Evolutionary conservation across 768 basidiomycete genomes (phyloP).

Genomic region (Harrya chromipes): DNA sequence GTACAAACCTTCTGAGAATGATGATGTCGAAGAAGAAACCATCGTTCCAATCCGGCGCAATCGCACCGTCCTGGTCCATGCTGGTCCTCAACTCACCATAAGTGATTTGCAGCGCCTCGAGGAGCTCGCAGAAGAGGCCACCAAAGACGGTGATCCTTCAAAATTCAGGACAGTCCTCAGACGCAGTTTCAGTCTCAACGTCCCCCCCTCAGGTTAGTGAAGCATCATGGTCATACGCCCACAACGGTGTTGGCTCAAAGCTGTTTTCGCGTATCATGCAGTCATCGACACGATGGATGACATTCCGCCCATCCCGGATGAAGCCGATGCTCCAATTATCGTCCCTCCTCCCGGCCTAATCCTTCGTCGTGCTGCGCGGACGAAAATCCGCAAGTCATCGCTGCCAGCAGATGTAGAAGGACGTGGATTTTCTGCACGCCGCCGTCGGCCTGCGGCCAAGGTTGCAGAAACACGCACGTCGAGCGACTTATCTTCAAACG

Average conservation of each 20-base stretch:
- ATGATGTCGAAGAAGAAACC: slow-evolving; percentile 69
- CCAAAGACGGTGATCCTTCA: slow-evolving; percentile 75
- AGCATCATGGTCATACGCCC: slow-evolving; percentile 8
- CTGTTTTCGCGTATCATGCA: slow-evolving; percentile 27
- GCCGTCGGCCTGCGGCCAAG: slow-evolving; percentile 27
- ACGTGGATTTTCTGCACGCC: slow-evolving; percentile 64
- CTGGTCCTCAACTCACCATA: slow-evolving; percentile 86
- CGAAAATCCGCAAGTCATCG: slow-evolving; percentile 89
- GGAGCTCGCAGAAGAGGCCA: slow-evolving; percentile 87
- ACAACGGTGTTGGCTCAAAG: slow-evolving; percentile 20
- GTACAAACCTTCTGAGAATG: slow-evolving; percentile 79
- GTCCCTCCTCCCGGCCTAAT: slow-evolving; percentile 81
- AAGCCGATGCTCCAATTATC: slow-evolving; percentile 88
- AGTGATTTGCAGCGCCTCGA: slow-evolving; percentile 93
- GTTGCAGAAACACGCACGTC: slow-evolving; percentile 52
- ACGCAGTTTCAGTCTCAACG: slow-evolving; percentile 84
- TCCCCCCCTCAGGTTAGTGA: slow-evolving; percentile 77
- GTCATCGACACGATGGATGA: slow-evolving; percentile 68
- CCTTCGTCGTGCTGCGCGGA: slow-evolving; percentile 87
- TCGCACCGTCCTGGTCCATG: slow-evolving; percentile 61
- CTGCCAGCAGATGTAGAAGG: slow-evolving; percentile 75
- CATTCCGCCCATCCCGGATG: slow-evolving; percentile 66
- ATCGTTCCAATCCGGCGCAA: slow-evolving; percentile 69
- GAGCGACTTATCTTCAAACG: slow-evolving; percentile 61
- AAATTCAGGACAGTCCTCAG: slow-evolving; percentile 75